phyloP scores from a whole-genome alignment of 257 asterid species.

The Scutellaria barbata region DNA sequence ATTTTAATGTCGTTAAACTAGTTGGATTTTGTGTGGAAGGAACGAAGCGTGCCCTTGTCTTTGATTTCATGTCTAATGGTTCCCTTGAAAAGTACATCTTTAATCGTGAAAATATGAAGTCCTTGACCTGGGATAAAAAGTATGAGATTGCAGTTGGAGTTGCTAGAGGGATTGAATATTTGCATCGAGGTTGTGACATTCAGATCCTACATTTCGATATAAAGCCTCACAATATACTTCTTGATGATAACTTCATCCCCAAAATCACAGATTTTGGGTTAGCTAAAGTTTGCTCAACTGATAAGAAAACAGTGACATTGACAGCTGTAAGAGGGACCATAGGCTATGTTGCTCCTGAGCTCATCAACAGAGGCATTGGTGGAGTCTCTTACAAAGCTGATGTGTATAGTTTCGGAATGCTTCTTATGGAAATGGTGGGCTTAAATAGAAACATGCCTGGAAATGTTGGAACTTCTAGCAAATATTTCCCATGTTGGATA shows the following conservation, averaged over 20 bases:
- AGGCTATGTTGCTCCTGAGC: conserved; percentile 42
- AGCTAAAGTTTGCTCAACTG: conserved; percentile 26
- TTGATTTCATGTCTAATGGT: conserved; percentile 24
- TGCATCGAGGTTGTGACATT: conserved; percentile 36
- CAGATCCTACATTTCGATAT: conserved; percentile 42
- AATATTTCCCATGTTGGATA: conserved; percentile 27
- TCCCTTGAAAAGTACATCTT: conserved; percentile 27
- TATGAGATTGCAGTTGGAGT: conserved; percentile 41
- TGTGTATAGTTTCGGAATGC: conserved; percentile 45
- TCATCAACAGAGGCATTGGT: conserved; percentile 30
- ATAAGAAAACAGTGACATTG: conserved; percentile 22
- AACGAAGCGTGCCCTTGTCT: neutral
- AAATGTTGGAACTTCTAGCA: neutral
- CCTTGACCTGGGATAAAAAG: conserved; percentile 32
- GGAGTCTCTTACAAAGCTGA: conserved; percentile 39
- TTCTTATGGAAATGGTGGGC: conserved; percentile 32
- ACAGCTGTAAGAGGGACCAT: conserved; percentile 41
- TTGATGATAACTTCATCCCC: conserved; percentile 32
- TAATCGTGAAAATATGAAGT: neutral
- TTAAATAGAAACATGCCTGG: conserved; percentile 12
- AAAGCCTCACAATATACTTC: conserved; percentile 46
- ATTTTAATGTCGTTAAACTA: neutral
- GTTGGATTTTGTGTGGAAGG: conserved; percentile 24
- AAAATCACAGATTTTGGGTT: conserved; percentile 40
- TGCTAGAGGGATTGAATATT: conserved; percentile 41